Base-by-base conservation (phyloP, 768 basidiomycete genomes). In the Heimioporus sp. region DNA sequence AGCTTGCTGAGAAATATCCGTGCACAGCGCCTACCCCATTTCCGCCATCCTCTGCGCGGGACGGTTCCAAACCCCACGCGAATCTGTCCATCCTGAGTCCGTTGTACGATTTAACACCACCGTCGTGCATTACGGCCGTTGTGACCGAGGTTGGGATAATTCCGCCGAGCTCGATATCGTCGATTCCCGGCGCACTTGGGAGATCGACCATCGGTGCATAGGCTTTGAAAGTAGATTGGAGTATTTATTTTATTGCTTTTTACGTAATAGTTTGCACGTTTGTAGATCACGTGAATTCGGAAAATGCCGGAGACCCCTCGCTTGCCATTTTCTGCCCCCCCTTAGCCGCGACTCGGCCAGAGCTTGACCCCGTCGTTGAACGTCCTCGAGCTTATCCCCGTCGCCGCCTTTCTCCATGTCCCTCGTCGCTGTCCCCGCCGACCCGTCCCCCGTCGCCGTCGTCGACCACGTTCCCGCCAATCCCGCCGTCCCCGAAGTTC, bases 111-210 rank as follows among this genome's bases (percentile, higher is more conserved):
- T 76, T 98, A 40, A 97, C 97, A 2, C 92, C 96, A 2, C 89
- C 95, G 1, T 82, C 81, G 17, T 89, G 84, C 65, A 94, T 99
- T 56, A 96, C 97, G 2, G 96, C 90, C 16, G 92, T 99, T 20
- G 93, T 98, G 49, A 98, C 96, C 3, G 97, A 99, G 72, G 94
- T 95, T 40, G 96, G 96, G 2, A 76, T 98, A 49, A 97, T 96
- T 56, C 94, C 94, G 4, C 92, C 94, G 0, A 92, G 86, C 59
- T 92, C 92, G 55, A 91, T 95, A 58, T 84, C 87, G 61, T 87
- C 87, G 36, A 88, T 92, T 68, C 85, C 87, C 16, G 73, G 87
- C 49, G 88, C 90, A 1, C 72, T 91, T 24, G 65, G 65, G 10
- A 56, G 62, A 52, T 38, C 53, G 43, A 53, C 37, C 9, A 66